These are phyloP conservation scores for Suillus fuscotomentosus DNA, from an alignment of 768 basidiomycete genomes.

Conservation along the genomic window DNA sequence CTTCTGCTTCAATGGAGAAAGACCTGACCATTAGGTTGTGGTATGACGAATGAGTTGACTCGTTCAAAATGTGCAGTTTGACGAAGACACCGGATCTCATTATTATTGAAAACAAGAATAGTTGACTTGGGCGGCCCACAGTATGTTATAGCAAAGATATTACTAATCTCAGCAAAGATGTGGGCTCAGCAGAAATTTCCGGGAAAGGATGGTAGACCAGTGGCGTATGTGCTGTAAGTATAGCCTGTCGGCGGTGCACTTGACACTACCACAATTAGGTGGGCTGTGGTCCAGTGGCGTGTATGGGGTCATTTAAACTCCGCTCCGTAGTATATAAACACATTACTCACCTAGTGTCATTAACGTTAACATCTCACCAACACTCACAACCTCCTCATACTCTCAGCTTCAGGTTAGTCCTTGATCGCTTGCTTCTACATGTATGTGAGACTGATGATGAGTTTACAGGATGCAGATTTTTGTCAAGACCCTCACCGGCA, in stretches of 20 bases:
- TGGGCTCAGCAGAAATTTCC: too few relatives aligned
- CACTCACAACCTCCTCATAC: background rate
- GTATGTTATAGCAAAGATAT: background rate
- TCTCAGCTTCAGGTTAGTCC: background rate
- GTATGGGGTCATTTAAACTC: background rate
- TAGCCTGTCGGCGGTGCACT: background rate
- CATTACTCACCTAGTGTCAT: too few relatives aligned
- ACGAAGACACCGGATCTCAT: background rate
- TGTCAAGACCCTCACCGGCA: constrained; percentile 85
- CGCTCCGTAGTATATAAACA: background rate
- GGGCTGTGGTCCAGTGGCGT: background rate
- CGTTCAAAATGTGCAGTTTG: background rate
- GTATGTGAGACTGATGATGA: background rate
- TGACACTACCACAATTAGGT: background rate
- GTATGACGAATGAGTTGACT: constrained; percentile 49
- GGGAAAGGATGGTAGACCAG: too few relatives aligned
- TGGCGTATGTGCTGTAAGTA: too few relatives aligned
- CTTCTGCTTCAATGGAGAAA: constrained; percentile 88
- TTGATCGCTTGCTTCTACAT: background rate
- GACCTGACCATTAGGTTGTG: constrained; percentile 84
- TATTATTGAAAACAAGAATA: background rate
- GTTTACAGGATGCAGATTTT: constrained; percentile 72
- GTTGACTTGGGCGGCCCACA: background rate
- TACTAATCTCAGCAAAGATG: background rate
- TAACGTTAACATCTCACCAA: background rate